A percentile compares a stretch with the other conserved stretches of the same genome.
These are phyloP conservation scores for Kickxella alabastrina DNA, from an alignment of 192 early-diverging fungal genomes.

Conservation along the genomic window DNA sequence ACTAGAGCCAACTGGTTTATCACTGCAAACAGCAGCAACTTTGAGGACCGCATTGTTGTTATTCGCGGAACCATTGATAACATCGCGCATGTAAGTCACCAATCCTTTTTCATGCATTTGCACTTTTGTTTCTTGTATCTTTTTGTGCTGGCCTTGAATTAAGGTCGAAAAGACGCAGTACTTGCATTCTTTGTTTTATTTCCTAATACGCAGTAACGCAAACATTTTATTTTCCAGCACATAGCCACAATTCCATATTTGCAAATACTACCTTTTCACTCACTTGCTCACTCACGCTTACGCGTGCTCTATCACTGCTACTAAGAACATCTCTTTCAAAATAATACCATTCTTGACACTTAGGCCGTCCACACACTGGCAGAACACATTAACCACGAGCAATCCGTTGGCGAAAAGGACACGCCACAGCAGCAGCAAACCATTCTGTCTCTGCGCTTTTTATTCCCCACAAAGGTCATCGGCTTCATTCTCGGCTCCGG, in stretches of 20 bases:
- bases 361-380: slow-evolving; percentile 35
- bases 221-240: too few species aligned
- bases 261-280: too few species aligned
- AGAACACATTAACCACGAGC: slow-evolving; percentile 30
- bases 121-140: too few species aligned
- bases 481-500: slow-evolving; percentile 26
- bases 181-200: too few species aligned
- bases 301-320: too few species aligned
- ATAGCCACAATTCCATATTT: too few species aligned
- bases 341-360: too few species aligned
- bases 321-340: too few species aligned
- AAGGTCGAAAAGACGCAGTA: too few species aligned
- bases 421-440: neutral
- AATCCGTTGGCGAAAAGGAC: neutral
- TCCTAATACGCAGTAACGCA: too few species aligned
- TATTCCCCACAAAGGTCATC: slow-evolving; percentile 33
- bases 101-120: neutral
- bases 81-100: slow-evolving; percentile 32
- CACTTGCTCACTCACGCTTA: too few species aligned
- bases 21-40: slow-evolving; percentile 15
- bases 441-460: slow-evolving; percentile 15
- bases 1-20: slow-evolving; percentile 31
- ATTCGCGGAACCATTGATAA: slow-evolving; percentile 18
- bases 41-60: slow-evolving; percentile 34
- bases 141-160: too few species aligned